These are phyloP conservation scores for Mucor velutinosus DNA, from an alignment of 371 early-diverging fungal genomes.

Conservation along the genomic window DNA sequence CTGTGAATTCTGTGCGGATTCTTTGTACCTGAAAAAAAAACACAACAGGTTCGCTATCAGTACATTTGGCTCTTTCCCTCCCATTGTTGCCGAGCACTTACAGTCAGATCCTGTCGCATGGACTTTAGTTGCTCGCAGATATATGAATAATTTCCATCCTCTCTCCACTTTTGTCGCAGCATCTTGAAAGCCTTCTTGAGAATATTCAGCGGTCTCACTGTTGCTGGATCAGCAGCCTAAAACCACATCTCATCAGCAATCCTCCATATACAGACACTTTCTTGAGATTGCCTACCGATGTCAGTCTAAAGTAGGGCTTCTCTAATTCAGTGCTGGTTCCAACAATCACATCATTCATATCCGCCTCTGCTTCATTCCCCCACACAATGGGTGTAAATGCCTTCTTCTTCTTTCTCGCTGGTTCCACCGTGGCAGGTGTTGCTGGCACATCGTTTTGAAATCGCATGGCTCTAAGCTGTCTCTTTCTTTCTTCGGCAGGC, in stretches of 20 bases:
- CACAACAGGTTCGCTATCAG: background rate
- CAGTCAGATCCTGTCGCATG: constrained; percentile 90
- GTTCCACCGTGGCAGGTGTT: background rate
- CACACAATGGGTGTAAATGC: background rate
- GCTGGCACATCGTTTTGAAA: constrained; percentile 20
- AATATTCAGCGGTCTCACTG: constrained; percentile 83
- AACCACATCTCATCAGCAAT: background rate
- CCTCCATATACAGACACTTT: background rate
- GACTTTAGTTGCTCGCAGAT: constrained; percentile 83
- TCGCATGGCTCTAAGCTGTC: constrained; percentile 24
- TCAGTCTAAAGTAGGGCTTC: constrained; percentile 85
- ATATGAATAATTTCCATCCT: constrained; percentile 83
- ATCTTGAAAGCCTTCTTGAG: constrained; percentile 75
- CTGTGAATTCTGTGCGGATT: constrained; percentile 90
- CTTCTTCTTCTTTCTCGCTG: constrained; percentile 6
- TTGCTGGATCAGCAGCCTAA: constrained; percentile 88
- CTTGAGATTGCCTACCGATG: constrained; percentile 57
- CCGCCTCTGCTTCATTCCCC: background rate
- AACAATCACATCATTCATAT: constrained; percentile 60
- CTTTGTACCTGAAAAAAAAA: constrained; percentile 77
- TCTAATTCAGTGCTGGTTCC: constrained; percentile 85
- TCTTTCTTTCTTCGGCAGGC: constrained; percentile 11
- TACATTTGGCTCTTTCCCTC: background rate
- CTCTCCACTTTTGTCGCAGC: constrained; percentile 76
- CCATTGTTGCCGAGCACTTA: constrained; percentile 21